These are phyloP conservation scores for Alisma plantagoaquatica DNA, from an alignment of 106 monocot genomes.

Conservation along the genomic window DNA sequence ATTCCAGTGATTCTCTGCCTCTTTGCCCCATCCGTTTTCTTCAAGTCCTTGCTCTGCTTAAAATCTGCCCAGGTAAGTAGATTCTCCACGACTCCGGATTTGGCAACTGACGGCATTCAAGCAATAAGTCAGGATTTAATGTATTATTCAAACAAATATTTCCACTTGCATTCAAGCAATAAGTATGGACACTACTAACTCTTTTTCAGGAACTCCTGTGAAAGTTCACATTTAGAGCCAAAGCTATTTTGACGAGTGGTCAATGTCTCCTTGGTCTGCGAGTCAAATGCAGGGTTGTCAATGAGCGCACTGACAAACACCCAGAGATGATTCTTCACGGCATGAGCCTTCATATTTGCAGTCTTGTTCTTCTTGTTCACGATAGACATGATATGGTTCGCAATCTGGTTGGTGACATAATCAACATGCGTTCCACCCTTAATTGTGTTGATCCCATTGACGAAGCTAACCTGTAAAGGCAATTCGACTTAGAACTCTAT, in stretches of 20 bases:
- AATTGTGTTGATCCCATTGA: slow-evolving; percentile 77
- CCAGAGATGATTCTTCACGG: slow-evolving; percentile 88
- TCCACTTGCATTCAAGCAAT: background rate
- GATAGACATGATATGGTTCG: slow-evolving; percentile 43
- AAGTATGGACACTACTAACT: too few species aligned
- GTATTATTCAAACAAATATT: background rate
- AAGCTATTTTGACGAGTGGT: slow-evolving; percentile 97
- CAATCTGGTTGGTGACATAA: slow-evolving; percentile 72
- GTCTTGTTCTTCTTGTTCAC: slow-evolving; percentile 98
- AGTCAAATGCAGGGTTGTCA: slow-evolving; percentile 96
- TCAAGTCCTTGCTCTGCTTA: slow-evolving; percentile 86
- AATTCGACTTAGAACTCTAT: background rate
- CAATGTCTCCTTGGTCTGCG: slow-evolving; percentile 95
- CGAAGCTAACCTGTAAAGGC: slow-evolving; percentile 91
- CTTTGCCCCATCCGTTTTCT: slow-evolving; percentile 95
- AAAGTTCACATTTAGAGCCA: slow-evolving; percentile 90
- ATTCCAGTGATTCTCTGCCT: slow-evolving; percentile 78
- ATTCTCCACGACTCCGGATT: slow-evolving; percentile 64
- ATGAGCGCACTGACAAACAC: slow-evolving; percentile 95
- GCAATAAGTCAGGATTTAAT: too few species aligned
- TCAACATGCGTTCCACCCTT: slow-evolving; percentile 97
- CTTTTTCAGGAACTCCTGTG: slow-evolving; percentile 79
- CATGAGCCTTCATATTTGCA: slow-evolving; percentile 69
- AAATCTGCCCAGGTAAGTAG: slow-evolving; percentile 94
- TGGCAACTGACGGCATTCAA: slow-evolving; percentile 76